These are phyloP conservation scores for Ceriops tagal DNA, from an alignment of 345 rosid genomes.

Conservation along the genomic window DNA sequence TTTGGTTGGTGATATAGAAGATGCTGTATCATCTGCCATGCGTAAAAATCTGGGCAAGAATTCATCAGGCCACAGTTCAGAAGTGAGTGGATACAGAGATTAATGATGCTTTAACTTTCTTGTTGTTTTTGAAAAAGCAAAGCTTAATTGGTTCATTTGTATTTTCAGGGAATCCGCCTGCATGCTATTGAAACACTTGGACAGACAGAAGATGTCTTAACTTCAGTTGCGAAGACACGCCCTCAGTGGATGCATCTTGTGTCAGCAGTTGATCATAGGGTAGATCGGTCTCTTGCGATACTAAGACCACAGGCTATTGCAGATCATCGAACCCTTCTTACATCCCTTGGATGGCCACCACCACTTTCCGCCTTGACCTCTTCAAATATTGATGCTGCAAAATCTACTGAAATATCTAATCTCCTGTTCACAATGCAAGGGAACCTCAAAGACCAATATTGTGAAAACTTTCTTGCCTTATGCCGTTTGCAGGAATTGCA, in stretches of 20 bases:
- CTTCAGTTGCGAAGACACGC: slow-evolving; percentile 50
- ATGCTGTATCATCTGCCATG: slow-evolving; percentile 70
- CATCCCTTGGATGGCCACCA: slow-evolving; percentile 94
- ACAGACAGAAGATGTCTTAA: slow-evolving; percentile 60
- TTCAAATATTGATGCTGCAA: slow-evolving; percentile 38
- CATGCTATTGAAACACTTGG: slow-evolving; percentile 59
- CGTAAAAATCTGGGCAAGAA: slow-evolving; percentile 51
- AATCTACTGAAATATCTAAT: slow-evolving; percentile 47
- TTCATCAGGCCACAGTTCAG: slow-evolving; percentile 44
- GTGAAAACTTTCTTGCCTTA: slow-evolving; percentile 75
- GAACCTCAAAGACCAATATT: slow-evolving; percentile 60
- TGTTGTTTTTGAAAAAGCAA: not conserved
- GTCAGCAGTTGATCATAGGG: slow-evolving; percentile 84
- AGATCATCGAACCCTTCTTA: slow-evolving; percentile 71
- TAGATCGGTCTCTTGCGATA: slow-evolving; percentile 84
- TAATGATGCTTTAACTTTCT: slow-evolving; percentile 5
- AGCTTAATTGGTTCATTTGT: slow-evolving; percentile 2
- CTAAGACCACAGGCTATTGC: slow-evolving; percentile 91
- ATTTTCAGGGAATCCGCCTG: slow-evolving; percentile 51
- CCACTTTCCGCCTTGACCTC: slow-evolving; percentile 62
- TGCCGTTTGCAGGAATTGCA: slow-evolving; percentile 82
- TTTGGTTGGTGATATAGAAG: slow-evolving; percentile 87
- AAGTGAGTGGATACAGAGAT: slow-evolving; percentile 45
- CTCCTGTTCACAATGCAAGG: slow-evolving; percentile 85
- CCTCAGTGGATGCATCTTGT: slow-evolving; percentile 78